Conservation (phyloP, 2,329 filamentous ascomycete genomes). For the Fusarium xyrophilum region DNA sequence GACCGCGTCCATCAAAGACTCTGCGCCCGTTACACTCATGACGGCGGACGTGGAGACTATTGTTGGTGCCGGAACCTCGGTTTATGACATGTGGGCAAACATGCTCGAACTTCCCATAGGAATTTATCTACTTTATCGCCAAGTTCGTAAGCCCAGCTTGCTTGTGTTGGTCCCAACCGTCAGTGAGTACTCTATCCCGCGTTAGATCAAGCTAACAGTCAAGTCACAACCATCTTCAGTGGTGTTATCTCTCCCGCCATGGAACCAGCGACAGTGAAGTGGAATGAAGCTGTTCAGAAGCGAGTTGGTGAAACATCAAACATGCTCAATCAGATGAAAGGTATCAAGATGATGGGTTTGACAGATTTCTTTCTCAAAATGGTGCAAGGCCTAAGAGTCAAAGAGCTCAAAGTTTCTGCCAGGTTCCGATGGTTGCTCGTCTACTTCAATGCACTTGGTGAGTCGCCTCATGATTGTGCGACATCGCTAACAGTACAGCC, state of each 20-base stretch:
- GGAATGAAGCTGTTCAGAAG: constrained; percentile 51
- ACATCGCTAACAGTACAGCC: constrained; percentile 16
- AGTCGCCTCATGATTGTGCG: not conserved
- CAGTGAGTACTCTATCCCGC: constrained; percentile 14
- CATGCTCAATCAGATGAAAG: constrained; percentile 53
- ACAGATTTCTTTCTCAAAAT: constrained; percentile 43
- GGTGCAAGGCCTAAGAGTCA: constrained; percentile 47
- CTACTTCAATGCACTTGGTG: constrained; percentile 43
- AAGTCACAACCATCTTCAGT: constrained; percentile 33
- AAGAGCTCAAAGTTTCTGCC: constrained; percentile 50
- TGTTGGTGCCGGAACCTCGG: constrained; percentile 31
- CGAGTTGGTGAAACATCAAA: constrained; percentile 50
- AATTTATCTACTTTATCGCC: constrained; percentile 46
- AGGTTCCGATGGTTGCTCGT: constrained; percentile 48
- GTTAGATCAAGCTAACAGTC: not conserved
- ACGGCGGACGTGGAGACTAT: constrained; percentile 53
- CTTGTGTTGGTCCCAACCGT: constrained; percentile 42
- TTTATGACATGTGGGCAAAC: constrained; percentile 51
- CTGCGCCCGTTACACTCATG: constrained; percentile 54
- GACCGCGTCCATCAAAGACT: constrained; percentile 44
- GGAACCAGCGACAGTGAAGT: constrained; percentile 47
- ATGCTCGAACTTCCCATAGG: constrained; percentile 49
- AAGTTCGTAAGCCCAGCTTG: constrained; percentile 44
- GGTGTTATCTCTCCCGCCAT: constrained; percentile 38
- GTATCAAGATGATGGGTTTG: constrained; percentile 54